phyloP scores from a whole-genome alignment of 2,329 filamentous ascomycete species.

The Apiospora aurea region DNA sequence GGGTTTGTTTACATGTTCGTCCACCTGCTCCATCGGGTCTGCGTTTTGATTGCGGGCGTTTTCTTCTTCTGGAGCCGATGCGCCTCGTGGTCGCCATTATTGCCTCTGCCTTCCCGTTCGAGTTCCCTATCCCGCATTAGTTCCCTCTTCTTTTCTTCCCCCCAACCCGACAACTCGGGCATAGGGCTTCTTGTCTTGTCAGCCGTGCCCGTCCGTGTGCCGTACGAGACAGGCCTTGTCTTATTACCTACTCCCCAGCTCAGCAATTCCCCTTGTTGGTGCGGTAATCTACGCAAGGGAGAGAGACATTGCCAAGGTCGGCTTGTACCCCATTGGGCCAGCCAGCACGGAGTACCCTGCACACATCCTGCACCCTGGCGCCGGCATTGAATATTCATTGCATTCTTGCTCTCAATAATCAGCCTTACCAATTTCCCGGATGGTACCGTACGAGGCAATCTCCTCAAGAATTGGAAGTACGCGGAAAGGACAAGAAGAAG shows the following conservation, averaged over 20 bases:
- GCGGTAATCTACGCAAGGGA: conserved; percentile 28
- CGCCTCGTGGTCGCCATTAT: conserved; percentile 19
- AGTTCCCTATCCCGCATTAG: not conserved
- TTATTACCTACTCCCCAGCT: conserved; percentile 6
- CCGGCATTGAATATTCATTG: conserved; percentile 17
- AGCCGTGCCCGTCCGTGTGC: not conserved
- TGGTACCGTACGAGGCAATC: not conserved
- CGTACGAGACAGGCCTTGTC: conserved; percentile 17
- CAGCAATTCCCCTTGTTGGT: not conserved
- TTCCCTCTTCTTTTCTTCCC: not conserved
- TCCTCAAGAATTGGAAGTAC: not conserved
- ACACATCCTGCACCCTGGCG: not conserved
- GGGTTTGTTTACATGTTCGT: not conserved
- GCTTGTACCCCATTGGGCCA: conserved; percentile 31
- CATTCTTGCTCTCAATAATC: conserved; percentile 2
- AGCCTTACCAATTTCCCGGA: conserved; percentile 19
- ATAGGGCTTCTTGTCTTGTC: not conserved
- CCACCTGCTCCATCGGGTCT: not conserved
- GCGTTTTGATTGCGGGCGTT: conserved; percentile 13
- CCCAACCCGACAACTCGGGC: conserved; percentile 7
- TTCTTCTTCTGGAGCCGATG: conserved; percentile 32
- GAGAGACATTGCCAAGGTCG: conserved; percentile 40
- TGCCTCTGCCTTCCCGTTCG: not conserved
- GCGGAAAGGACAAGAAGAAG: not conserved
- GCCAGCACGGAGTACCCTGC: too few species aligned